Base-by-base conservation (phyloP, 371 early-diverging fungal species). In the Apophysomyces elegans region DNA sequence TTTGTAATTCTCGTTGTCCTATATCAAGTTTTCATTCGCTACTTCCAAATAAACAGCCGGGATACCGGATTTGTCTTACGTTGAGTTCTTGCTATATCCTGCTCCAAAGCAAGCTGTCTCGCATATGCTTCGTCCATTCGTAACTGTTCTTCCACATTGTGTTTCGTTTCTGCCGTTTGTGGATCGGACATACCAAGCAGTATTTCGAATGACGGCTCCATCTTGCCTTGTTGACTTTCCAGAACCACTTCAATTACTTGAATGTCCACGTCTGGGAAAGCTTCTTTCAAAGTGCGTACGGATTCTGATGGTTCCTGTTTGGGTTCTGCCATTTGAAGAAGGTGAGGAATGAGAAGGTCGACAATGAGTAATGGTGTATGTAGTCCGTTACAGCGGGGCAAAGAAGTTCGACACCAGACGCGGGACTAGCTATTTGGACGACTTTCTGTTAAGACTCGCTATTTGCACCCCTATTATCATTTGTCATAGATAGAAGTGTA, bases 151-250 rank as follows among this genome's bases (percentile, higher is more conserved):
- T 67, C 63, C n/a, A 58, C 39, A 11, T 39, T 37, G 14, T n/a
- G 11, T 7, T 58, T 8, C 37, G 43, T 37, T 54, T 56, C 50
- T 47, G 54, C 21, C 2, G 54, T 18, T 21, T n/a, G n/a, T 7
- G 78, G 78, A 61, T 77, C 78, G 7, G 75, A 74, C 66, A 77
- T 72, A 47, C 71, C 66, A 16, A 77, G 64, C 50, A 77, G 67
- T 11, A 73, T 63, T 43, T 77, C 78, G 67, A 77, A 77, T n/a
- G 75, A 64, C 37, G 66, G 47, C 57, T 77, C 75, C 16, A 74
- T 50, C 38, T 64, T 68, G 14, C 63, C 68, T 9, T 65, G 66
- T 61, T 77, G 74, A 16, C 68, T 72, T 7, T 63, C 71, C 14
- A 72, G 61, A n/a, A 77, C 71, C 6, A 73, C 69, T 47, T 77